Evolutionary conservation across 306 rosid genomes (phyloP), one percentile per base, ranked within the genome.

Genomic region (Glycyrrhiza uralensis): DNA sequence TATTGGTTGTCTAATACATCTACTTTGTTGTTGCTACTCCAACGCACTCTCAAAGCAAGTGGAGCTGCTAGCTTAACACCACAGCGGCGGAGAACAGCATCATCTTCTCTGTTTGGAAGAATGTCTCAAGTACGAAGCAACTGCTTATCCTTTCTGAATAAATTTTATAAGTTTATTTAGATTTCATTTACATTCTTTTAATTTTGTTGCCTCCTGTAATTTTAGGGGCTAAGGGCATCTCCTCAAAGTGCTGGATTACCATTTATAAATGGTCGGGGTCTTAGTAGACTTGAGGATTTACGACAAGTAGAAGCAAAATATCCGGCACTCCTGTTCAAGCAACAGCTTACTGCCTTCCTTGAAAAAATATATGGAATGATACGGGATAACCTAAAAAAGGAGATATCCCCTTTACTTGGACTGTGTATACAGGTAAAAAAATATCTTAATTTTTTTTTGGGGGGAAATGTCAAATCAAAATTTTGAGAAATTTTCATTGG

Each of bases 21-120:
- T 14, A 95, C 99, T 61, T 85, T 95, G 81, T 65, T 95, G 77
- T 80, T 92, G 82, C 88, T 95, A 61, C 99, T 95, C 74, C 99
- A 95, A 88, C 99, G 96, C 73, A 95, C 99, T 6, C 99, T 95
- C 51, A 95, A 95, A 83, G 99, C 97, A 76, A 95, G 85, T 78
- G 99, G 99, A 64, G 99, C 99, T 32, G 99, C 99, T 71, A 92
- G 96, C 96, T 80, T 95, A 90, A 95, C 99, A 60, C 99, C 99
- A 54, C 99, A 91, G 50, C 90, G 99, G 71, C 90, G 99, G 73
- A 88, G 99, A 81, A 83, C 96, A 58, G 35, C 96, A 46, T 87
- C 99, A 32, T 86, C 99, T 52, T 86, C 99, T 76, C 86, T 95
- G 67, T 95, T 95, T 76, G 99, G 99, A 82, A 95, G 97, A 87